These are phyloP conservation scores for Clarireedia paspali DNA, from an alignment of 2,329 filamentous ascomycete genomes.

Conservation along the genomic window DNA sequence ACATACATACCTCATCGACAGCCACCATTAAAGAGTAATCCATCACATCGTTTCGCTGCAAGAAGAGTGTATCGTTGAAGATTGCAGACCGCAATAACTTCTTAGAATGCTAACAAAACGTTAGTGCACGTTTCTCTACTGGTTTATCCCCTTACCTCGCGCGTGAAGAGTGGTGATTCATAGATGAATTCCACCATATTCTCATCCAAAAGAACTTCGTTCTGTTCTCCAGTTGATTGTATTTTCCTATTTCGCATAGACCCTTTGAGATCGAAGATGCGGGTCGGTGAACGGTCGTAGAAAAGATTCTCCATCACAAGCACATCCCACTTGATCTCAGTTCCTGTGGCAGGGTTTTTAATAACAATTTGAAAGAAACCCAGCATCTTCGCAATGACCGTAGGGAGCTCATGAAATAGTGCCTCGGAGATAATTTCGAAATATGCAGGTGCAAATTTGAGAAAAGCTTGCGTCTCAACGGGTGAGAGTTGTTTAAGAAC, in stretches of 20 bases:
- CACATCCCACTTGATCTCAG: slow-evolving; percentile 90
- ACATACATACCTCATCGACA: slow-evolving; percentile 61
- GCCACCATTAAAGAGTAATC: slow-evolving; percentile 98
- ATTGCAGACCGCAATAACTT: slow-evolving; percentile 86
- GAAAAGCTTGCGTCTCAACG: slow-evolving; percentile 87
- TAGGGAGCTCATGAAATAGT: slow-evolving; percentile 89
- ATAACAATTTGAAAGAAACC: slow-evolving; percentile 97
- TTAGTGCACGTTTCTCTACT: background rate
- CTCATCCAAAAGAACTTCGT: slow-evolving; percentile 93
- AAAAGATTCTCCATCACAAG: slow-evolving; percentile 97
- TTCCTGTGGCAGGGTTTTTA: slow-evolving; percentile 85
- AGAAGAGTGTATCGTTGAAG: slow-evolving; percentile 95
- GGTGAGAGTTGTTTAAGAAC: slow-evolving; percentile 74
- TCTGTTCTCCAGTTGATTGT: slow-evolving; percentile 87
- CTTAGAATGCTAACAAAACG: slow-evolving; percentile 60
- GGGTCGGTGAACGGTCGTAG: slow-evolving; percentile 83
- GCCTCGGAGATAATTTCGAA: slow-evolving; percentile 97
- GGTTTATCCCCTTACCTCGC: slow-evolving; percentile 44
- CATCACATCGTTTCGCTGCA: slow-evolving; percentile 95
- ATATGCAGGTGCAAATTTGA: slow-evolving; percentile 93
- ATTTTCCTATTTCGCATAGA: slow-evolving; percentile 99
- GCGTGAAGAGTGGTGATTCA: slow-evolving; percentile 87
- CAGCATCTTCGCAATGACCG: slow-evolving; percentile 98
- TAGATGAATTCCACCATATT: slow-evolving; percentile 99
- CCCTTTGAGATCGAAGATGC: slow-evolving; percentile 93